Base-by-base conservation (phyloP, 208 protist species). In the Hexamita inflata region DNA sequence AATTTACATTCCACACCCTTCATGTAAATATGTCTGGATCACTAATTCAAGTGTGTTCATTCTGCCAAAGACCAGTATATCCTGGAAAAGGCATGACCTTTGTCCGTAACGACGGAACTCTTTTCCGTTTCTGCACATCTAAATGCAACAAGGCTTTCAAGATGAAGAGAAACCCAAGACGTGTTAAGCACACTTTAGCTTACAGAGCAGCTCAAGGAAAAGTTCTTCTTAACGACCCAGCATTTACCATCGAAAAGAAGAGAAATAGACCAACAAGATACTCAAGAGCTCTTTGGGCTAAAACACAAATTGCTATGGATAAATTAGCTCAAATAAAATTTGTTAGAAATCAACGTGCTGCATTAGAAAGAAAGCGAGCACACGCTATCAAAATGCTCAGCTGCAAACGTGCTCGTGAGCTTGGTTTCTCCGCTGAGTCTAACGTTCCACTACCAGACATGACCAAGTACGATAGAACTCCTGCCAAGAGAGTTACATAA, bases 91-190 rank as follows among this genome's bases (percentile, higher is more conserved):
- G 96, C 9, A 90, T 94, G 58, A 83, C 89, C 32, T 99, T 98
- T 86, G 92, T 98, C 39, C 88, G 96, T 73, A 99, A 99, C 80
- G 96, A 99, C 87, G 81, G 77, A n/a, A 92, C 92, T 76, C 79
- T 84, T 13, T 95, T 95, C 77, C 66, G 85, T 35, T 99, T 98
- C 81, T 99, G 95, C 81, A 84, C 91, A 32, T 92, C 87, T 59
- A 99, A 99, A 86, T 99, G 95, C 86, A 88, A 93, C 75, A 96
- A 94, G 80, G 91, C 92, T 85, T 99, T 98, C 82, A 95, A 96
- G 80, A 92, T 94, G 88, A 98, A 98, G 84, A 89, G 92, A 75
- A 98, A 98, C 81, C 95, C 96, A 57, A 91, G 94, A 81, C 97
- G 97, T 84, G 84, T 96, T 29, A 87, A 89, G 76, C 99, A 95